Conservation (phyloP, 352 stramenopile species). For the Phytopythium cucurbitacearum region DNA sequence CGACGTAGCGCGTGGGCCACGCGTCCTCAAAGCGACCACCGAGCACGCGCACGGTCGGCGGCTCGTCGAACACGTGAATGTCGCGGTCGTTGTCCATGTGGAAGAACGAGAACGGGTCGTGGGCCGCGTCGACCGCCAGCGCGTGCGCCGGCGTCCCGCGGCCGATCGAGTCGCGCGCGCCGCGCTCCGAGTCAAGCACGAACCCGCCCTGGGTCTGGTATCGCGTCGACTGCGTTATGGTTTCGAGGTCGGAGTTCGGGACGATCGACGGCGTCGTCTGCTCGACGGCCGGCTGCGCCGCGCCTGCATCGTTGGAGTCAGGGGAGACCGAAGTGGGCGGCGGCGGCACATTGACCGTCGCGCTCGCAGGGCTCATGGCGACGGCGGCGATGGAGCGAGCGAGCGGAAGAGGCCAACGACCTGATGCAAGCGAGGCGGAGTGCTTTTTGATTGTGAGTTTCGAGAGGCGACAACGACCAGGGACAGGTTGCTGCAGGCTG, state of each 20-base stretch:
- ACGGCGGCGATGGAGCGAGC: not conserved
- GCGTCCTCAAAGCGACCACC: slow-evolving; percentile 66
- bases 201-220: slow-evolving; percentile 15
- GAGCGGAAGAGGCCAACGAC: no score
- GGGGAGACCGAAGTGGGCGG: no score
- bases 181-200: slow-evolving; percentile 33
- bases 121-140: slow-evolving; percentile 17
- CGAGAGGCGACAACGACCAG: no score
- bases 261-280: not conserved
- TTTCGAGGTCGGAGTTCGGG: not conserved
- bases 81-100: slow-evolving; percentile 55
- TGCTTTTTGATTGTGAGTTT: no score
- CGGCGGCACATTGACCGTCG: not conserved
- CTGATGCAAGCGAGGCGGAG: no score
- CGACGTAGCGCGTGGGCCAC: slow-evolving; percentile 78
- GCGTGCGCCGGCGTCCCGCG: slow-evolving; percentile 11
- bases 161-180: slow-evolving; percentile 32
- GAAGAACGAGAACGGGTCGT: slow-evolving; percentile 44
- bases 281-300: not conserved
- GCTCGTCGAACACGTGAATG: slow-evolving; percentile 74
- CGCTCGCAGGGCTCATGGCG: slow-evolving; percentile 2
- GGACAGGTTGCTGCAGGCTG: no score
- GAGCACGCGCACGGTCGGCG: slow-evolving; percentile 54
- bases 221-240: not conserved
- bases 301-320: not conserved